Base-by-base conservation (phyloP, 495 filamentous ascomycete genomes). In the Talaromyces borbonicus region DNA sequence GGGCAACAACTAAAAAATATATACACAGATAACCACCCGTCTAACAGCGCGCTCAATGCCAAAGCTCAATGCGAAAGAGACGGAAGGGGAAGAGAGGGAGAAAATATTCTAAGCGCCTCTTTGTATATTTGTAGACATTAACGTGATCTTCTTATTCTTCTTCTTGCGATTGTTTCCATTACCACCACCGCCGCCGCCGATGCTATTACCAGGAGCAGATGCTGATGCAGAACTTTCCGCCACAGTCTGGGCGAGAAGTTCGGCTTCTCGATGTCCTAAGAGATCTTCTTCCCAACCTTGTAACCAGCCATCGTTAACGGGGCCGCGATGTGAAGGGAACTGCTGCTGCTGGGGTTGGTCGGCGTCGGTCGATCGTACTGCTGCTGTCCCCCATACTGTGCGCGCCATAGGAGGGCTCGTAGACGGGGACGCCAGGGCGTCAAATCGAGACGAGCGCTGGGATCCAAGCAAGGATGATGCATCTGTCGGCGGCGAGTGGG, bases 91-190 rank as follows among this genome's bases (percentile, higher is more conserved):
- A 38, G 22, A 22, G 11, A 12, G 6, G 33, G 22, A 12, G 8
- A 7, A 36, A 36, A 16, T 14, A 38, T 38, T 11, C 50, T 68
- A 85, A 43, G 83, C 83, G 7, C 77, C 83, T 57, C 83, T 70
- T 49, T 81, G 72, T 31, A 73, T 80, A 58, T 77, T 85, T 26
- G 89, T 95, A 48, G 85, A 89, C 89, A 95, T 95, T 46, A 95
- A 59, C 8, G 87, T 95, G 42, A 95, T 95, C 71, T 93, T 92
- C 68, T 93, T 89, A 43, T 77, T 80, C 67, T 93, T 95, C 71
- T 90, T 94, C 67, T 86, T 89, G 43, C 72, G 72, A n/a, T n/a
- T n/a, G n/a, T n/a, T n/a, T n/a, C n/a, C n/a, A n/a, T n/a, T n/a
- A n/a, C n/a, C n/a, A 39, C 66, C 66, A 5, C 57, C 61, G 7